These are phyloP conservation scores for Flueggea neowawraea DNA, from an alignment of 441 rosid species.

Conservation along the genomic window DNA sequence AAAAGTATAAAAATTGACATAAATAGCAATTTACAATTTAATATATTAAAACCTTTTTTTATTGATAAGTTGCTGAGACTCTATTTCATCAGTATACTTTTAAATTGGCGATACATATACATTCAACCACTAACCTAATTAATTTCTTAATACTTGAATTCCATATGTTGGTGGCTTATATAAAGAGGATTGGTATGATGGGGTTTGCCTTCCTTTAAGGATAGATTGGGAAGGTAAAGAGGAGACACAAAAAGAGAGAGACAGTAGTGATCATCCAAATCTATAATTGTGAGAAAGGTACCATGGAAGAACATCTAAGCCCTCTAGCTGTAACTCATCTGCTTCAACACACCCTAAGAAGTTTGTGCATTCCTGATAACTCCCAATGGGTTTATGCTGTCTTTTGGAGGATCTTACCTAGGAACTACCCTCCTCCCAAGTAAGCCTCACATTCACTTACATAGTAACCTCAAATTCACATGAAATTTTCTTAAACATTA, in stretches of 20 bases:
- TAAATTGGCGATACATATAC: too few species aligned
- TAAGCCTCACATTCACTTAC: slow-evolving; percentile 36
- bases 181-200: slow-evolving; percentile 38
- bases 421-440: slow-evolving; percentile 99
- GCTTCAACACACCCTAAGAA: slow-evolving; percentile 94
- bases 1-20: too few species aligned
- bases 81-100: too few species aligned
- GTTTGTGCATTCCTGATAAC: slow-evolving; percentile 81
- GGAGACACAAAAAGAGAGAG: slow-evolving; percentile 2
- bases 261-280: slow-evolving; percentile 3
- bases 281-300: not conserved
- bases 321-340: slow-evolving; percentile 92
- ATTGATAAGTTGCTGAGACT: too few species aligned
- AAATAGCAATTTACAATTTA: too few species aligned
- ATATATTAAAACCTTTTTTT: too few species aligned
- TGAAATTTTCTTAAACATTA: too few species aligned
- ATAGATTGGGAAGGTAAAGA: not conserved
- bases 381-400: slow-evolving; percentile 99
- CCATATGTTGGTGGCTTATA: slow-evolving; percentile 42
- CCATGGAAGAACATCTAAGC: slow-evolving; percentile 84
- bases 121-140: too few species aligned
- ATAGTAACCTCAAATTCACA: not conserved
- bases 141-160: too few species aligned
- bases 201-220: too few species aligned
- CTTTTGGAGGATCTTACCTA: slow-evolving; percentile 98